Evolutionary conservation across 306 rosid species (phyloP).

Genomic region (Gleditsia sinensis): DNA sequence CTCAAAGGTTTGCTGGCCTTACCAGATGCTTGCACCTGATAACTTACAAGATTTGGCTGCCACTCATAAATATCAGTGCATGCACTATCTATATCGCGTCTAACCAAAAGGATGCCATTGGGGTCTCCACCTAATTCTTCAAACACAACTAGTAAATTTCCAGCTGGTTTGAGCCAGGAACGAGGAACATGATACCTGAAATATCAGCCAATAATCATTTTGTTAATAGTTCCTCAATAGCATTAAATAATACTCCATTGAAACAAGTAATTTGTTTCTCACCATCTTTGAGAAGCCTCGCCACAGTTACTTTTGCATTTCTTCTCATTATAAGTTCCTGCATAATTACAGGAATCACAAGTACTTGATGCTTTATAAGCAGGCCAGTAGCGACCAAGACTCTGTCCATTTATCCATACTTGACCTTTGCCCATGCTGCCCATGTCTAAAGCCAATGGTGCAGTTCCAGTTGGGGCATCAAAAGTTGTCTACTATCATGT

Average conservation of each 20-base stretch:
- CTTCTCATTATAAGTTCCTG: slow-evolving; percentile 76
- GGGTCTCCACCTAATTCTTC: slow-evolving; percentile 97
- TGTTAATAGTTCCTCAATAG: slow-evolving; percentile 7
- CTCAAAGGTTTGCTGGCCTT: slow-evolving; percentile 64
- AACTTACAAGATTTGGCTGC: slow-evolving; percentile 92
- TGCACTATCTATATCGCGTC: slow-evolving; percentile 77
- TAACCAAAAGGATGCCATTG: slow-evolving; percentile 75
- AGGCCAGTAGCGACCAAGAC: slow-evolving; percentile 94
- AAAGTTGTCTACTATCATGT: slow-evolving; percentile 70
- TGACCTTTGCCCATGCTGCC: slow-evolving; percentile 96
- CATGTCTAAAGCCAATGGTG: slow-evolving; percentile 94
- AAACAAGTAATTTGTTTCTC: slow-evolving; percentile 32
- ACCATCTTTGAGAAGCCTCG: slow-evolving; percentile 97
- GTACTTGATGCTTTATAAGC: slow-evolving; percentile 89
- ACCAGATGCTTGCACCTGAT: slow-evolving; percentile 81
- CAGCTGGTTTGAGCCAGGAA: slow-evolving; percentile 89
- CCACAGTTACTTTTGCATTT: slow-evolving; percentile 81
- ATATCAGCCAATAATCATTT: slow-evolving; percentile 27
- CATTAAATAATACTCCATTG: background rate
- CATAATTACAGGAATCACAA: slow-evolving; percentile 70
- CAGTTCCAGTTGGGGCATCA: slow-evolving; percentile 78
- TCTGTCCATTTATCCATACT: slow-evolving; percentile 86
- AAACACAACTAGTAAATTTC: slow-evolving; percentile 83
- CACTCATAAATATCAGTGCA: slow-evolving; percentile 94
- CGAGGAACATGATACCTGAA: slow-evolving; percentile 96